These are phyloP conservation scores for Chlorophyllum brunneum DNA, from an alignment of 768 basidiomycete genomes.

Conservation along the genomic window DNA sequence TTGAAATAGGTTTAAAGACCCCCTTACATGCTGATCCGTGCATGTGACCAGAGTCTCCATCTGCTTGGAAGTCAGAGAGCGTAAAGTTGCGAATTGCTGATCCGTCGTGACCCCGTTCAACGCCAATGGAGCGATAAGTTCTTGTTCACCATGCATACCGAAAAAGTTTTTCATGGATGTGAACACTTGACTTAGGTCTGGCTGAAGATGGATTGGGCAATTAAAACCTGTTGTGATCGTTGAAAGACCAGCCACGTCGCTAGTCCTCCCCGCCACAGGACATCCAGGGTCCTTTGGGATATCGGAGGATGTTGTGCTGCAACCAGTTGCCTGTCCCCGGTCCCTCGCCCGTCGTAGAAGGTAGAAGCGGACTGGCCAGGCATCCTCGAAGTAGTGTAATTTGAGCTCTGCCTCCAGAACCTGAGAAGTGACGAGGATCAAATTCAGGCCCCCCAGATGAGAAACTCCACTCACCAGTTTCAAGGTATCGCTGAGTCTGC, in stretches of 20 bases:
- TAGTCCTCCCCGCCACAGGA: no score
- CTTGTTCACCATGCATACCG: constrained; percentile 18
- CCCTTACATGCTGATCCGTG: not conserved
- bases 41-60: not conserved
- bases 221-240: no score
- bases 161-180: constrained; percentile 17
- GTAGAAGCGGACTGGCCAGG: constrained; percentile 23
- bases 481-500: not conserved
- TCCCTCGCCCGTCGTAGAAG: constrained; percentile 12
- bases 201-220: constrained; percentile 16
- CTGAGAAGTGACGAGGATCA: constrained; percentile 2
- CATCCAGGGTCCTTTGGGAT: constrained; percentile 15
- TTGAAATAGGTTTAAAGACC: constrained; percentile 7
- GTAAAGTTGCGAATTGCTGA: constrained; percentile 17
- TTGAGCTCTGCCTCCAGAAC: not conserved
- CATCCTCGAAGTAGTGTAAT: constrained; percentile 15
- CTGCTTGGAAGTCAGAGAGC: constrained; percentile 1
- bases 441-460: not conserved
- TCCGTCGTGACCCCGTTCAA: constrained; percentile 20
- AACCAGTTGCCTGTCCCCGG: no score
- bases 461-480: not conserved
- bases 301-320: no score
- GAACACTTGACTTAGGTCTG: constrained; percentile 11
- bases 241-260: no score
- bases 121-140: constrained; percentile 24